Base-by-base conservation (phyloP, 1,284 basidiomycete species). In the Filobasidium uniguttulatum region DNA sequence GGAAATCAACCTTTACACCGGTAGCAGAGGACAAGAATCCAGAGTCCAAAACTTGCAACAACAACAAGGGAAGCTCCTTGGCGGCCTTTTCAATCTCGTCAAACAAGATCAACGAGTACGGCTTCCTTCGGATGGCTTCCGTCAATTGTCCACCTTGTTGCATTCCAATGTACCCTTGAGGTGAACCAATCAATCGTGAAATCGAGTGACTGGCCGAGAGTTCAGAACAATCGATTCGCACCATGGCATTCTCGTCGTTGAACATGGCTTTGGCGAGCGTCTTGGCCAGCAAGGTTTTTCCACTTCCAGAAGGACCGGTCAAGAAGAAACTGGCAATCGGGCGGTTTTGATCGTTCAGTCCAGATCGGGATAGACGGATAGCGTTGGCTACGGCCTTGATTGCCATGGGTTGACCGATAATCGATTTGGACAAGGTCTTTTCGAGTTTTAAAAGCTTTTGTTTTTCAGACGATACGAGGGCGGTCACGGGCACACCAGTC, bases 11-110 rank as follows among this genome's bases (percentile, higher is more conserved):
- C 1, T 63, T 59, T 17, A 66, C 59, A 19, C 71, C 70, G 53
- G 70, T 67, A 34, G 68, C 69, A 57, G 71, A 69, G 5, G 73
- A 74, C 20, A 75, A 59, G 41, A 72, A 65, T 19, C 75, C 76
- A 49, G 76, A 75, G 59, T 78, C 76, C 33, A 78, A 66, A 1
- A 77, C 72, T 54, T 76, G 75, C 5, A 78, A 68, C 69, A 78
- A 75, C n/a, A 77, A 63, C 55, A 72, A 71, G 48, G 71, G 66
- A 65, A 77, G 77, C 58, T 77, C 75, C 46, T 72, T 62, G 12
- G 71, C 64, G 0, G 75, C 75, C 63, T 78, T 77, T 55, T 74
- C 73, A 54, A 74, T 67, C 59, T 70, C 68, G 52, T 70, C 68
- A 48, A 70, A 64, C 19, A 70, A 59, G 48, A 71, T 66, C 38